Conservation (phyloP, 2,329 filamentous ascomycete species). For the Lomentospora prolificans region DNA sequence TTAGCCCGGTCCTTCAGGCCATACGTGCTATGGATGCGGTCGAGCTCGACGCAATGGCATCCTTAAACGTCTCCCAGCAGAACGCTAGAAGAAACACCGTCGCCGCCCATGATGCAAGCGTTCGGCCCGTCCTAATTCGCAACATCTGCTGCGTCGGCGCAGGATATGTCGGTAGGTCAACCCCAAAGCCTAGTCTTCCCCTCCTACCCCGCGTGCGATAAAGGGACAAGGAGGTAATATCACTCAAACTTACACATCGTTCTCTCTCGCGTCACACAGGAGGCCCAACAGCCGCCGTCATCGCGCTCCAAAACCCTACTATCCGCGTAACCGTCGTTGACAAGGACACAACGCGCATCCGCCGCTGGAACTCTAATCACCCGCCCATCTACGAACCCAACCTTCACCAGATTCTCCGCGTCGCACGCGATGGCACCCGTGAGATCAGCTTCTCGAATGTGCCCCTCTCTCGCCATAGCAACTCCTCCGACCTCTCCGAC, state of each 20-base stretch:
- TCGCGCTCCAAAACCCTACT: conserved; percentile 63
- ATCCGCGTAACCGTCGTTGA: conserved; percentile 69
- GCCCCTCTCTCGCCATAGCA: conserved; percentile 11
- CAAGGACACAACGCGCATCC: conserved; percentile 53
- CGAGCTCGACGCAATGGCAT: conserved; percentile 7
- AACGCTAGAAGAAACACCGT: neutral
- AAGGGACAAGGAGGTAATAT: neutral
- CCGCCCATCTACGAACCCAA: conserved; percentile 71
- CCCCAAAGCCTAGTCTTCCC: neutral
- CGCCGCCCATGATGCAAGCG: neutral
- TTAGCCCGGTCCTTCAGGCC: conserved; percentile 29
- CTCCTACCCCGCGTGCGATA: neutral
- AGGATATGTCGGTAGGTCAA: conserved; percentile 60
- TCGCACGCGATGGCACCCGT: conserved; percentile 49
- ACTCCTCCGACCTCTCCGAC: conserved; percentile 17
- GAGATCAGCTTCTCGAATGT: conserved; percentile 30
- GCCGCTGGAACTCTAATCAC: conserved; percentile 62
- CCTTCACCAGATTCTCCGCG: conserved; percentile 56
- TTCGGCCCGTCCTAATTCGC: conserved; percentile 23
- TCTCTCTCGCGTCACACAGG: conserved; percentile 29
- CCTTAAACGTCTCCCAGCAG: neutral
- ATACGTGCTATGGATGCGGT: conserved; percentile 11
- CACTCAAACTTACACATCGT: neutral
- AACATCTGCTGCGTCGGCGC: conserved; percentile 67
- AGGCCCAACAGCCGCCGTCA: conserved; percentile 64